Base-by-base conservation (phyloP, 1,284 basidiomycete genomes). In the Peniophora sp. region DNA sequence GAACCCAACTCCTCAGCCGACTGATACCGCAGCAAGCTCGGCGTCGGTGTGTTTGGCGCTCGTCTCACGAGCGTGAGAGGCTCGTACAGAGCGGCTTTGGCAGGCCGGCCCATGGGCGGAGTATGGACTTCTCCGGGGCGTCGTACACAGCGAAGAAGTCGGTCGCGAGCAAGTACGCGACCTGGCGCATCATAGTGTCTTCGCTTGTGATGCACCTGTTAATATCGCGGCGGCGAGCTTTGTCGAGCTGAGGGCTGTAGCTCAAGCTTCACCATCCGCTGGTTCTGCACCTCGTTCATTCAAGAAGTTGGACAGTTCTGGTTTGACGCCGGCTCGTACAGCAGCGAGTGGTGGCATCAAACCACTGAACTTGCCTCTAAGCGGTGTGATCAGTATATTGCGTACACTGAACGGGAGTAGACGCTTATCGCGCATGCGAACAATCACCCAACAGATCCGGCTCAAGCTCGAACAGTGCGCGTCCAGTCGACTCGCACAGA, bases 31-130 rank as follows among this genome's bases (percentile, higher is more conserved):
- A 83, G 84, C 36, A 98, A 78, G n/a, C 86, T 87, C 0, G 92
- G 88, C 0, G 92, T 89, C n/a, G 99, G 74, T 22, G 90, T 92
- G 54, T 96, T 88, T 49, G 98, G 76, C 0, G 96, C 96, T 61
- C 92, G 87, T 47, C 91, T 85, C 54, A 93, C 86, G 32, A 92
- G 74, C 1, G 80, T 68, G 54, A 92, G 88, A 49, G 94, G 92
- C 61, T 93, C 83, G 60, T 86, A 71, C 65, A 92, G 77, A 85
- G 83, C 47, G 87, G 81, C 34, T 91, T 88, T 52, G 99, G 75
- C n/a, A 99, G 74, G 10, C 92, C 94, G 15, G 85, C 85, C 91
- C 95, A 98, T 24, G 96, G 90, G n/a, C 91, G 82, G 43, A 95
- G 74, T 45, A 97, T 85, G 65, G 99, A 97, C 68, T 98, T 98